Evolutionary conservation across 192 early-diverging fungal species (phyloP).

Genomic region (Anaeromyces robustus): DNA sequence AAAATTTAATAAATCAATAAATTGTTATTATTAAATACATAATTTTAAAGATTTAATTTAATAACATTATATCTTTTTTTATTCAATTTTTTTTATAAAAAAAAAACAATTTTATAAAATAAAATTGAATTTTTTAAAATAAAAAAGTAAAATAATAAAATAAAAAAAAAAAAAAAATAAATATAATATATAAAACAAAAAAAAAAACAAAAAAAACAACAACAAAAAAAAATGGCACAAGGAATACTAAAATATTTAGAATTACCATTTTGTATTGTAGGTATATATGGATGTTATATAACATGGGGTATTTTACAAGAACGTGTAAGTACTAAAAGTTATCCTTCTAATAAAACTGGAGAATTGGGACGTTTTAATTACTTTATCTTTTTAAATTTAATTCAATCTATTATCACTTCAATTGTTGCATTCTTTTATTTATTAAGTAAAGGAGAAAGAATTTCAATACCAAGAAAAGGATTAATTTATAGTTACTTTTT

Average conservation of each 20-base stretch:
- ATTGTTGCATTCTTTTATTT: constrained; percentile 63
- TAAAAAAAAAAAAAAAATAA: too few species aligned
- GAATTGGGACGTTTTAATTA: constrained; percentile 52
- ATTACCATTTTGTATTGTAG: constrained; percentile 46
- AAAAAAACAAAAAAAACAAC: too few species aligned
- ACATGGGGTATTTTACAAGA: constrained; percentile 94
- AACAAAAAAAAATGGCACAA: too few species aligned
- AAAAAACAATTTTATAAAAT: too few species aligned
- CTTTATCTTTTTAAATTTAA: constrained; percentile 80
- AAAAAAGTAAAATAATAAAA: too few species aligned
- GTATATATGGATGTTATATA: constrained; percentile 91
- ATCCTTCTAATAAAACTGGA: constrained; percentile 13
- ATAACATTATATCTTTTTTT: too few species aligned
- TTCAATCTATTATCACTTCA: constrained; percentile 67
- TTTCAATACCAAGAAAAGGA: constrained; percentile 18
- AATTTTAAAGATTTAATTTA: too few species aligned
- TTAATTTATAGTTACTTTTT: constrained; percentile 47
- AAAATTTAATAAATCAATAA: too few species aligned
- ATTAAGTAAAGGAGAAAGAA: constrained; percentile 16
- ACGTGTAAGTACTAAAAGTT: constrained; percentile 68
- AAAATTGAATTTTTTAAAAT: too few species aligned
- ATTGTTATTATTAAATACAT: too few species aligned
- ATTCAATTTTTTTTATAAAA: too few species aligned
- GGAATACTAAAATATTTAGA: constrained; percentile 17
- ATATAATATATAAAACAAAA: too few species aligned